Evolutionary conservation across 2,329 filamentous ascomycete genomes (phyloP).

Genomic region (Trichoderma sp.): DNA sequence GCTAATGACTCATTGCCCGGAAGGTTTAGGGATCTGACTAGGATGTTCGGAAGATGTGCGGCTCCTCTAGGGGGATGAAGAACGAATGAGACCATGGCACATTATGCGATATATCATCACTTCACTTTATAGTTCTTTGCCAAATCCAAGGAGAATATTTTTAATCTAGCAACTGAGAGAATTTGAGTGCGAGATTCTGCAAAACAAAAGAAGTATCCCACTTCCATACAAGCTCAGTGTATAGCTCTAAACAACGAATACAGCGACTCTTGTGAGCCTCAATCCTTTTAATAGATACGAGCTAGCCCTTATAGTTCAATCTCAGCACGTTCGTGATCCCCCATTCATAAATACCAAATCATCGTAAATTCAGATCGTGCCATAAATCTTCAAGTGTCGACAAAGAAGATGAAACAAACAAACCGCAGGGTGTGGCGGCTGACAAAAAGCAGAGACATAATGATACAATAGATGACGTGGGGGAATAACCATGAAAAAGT

Average conservation of each 20-base stretch:
- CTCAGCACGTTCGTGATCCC: background rate
- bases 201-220: background rate
- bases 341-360: background rate
- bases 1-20: background rate
- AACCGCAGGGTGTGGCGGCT: background rate
- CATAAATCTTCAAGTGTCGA: background rate
- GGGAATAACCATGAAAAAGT: background rate
- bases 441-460: conserved; percentile 28
- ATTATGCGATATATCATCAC: background rate
- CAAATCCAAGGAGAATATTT: no score
- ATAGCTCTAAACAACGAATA: background rate
- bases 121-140: background rate
- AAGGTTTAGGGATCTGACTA: background rate
- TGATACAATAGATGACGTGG: conserved; percentile 33
- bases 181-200: no score
- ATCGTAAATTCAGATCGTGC: background rate
- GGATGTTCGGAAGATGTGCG: background rate
- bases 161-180: background rate
- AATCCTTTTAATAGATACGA: background rate
- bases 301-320: background rate
- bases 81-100: background rate
- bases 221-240: background rate
- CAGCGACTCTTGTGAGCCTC: background rate
- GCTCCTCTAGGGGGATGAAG: background rate
- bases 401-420: background rate